phyloP scores from a whole-genome alignment of 768 basidiomycete genomes.

The Cystobasidium tubakii region DNA sequence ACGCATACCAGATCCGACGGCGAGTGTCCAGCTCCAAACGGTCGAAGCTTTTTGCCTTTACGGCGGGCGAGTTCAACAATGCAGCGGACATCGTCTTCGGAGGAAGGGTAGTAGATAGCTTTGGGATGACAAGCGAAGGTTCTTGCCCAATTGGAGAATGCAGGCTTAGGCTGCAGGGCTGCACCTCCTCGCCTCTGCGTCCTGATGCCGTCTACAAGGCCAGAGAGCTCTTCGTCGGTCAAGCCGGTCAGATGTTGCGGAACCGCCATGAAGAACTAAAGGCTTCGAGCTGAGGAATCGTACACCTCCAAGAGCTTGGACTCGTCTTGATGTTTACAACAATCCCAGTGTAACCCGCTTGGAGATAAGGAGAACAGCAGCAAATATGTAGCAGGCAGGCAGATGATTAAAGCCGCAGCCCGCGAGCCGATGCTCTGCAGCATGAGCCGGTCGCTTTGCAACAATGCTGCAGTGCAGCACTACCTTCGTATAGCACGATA shows the following conservation, averaged over 20 bases:
- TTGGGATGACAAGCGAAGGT: constrained; percentile 68
- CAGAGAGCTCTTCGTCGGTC: background rate
- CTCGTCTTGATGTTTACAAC: too few relatives aligned
- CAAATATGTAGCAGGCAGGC: too few relatives aligned
- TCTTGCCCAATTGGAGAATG: constrained; percentile 74
- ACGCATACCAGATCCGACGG: constrained; percentile 93
- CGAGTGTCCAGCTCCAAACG: constrained; percentile 83
- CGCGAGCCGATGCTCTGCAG: too few relatives aligned
- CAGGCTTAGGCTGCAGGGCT: background rate
- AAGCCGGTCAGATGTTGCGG: background rate
- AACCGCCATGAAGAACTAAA: background rate
- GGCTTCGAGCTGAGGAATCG: too few relatives aligned
- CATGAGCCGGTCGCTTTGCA: too few relatives aligned
- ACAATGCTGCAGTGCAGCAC: too few relatives aligned
- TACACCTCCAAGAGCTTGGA: too few relatives aligned
- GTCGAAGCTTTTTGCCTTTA: constrained; percentile 66
- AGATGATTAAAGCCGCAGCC: too few relatives aligned
- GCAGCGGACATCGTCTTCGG: constrained; percentile 62
- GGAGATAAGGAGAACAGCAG: too few relatives aligned
- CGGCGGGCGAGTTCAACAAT: constrained; percentile 74
- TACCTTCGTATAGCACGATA: too few relatives aligned
- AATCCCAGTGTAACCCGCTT: too few relatives aligned
- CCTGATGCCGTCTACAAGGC: background rate
- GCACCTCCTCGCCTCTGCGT: background rate
- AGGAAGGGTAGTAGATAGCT: constrained; percentile 69